Conservation (phyloP, 768 basidiomycete species). For the Pleurotus giganteus region DNA sequence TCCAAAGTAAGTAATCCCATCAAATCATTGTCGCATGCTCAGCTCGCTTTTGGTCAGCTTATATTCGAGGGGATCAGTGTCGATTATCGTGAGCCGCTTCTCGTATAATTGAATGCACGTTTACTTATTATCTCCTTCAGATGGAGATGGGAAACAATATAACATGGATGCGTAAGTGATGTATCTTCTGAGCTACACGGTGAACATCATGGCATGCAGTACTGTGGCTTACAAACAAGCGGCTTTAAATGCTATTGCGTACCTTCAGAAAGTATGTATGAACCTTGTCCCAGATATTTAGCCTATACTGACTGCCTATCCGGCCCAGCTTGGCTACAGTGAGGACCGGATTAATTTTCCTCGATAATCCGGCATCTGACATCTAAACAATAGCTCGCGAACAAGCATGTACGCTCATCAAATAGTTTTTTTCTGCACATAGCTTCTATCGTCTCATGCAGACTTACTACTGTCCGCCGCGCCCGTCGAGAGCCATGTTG, state of each 20-base stretch:
- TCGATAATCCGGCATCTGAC: not conserved
- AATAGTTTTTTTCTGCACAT: not conserved
- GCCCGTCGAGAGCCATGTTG: constrained; percentile 67
- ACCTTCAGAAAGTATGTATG: constrained; percentile 57
- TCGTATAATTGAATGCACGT: too few relatives aligned
- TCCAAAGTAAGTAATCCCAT: constrained; percentile 42
- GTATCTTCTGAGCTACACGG: too few relatives aligned
- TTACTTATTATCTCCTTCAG: too few relatives aligned
- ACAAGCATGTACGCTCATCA: constrained; percentile 59
- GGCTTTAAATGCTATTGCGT: constrained; percentile 71
- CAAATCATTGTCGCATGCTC: not conserved
- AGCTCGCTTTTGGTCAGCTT: constrained; percentile 34
- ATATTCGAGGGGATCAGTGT: constrained; percentile 77
- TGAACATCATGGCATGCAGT: constrained; percentile 33
- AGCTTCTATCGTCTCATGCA: constrained; percentile 18
- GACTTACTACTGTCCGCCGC: constrained; percentile 69
- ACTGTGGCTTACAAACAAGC: constrained; percentile 82
- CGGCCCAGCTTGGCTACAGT: constrained; percentile 68
- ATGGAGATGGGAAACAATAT: constrained; percentile 74
- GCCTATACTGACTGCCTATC: too few relatives aligned
- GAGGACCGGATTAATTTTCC: constrained; percentile 22
- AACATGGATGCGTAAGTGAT: constrained; percentile 70
- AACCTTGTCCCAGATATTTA: too few relatives aligned
- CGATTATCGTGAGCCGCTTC: constrained; percentile 52
- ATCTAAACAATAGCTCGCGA: constrained; percentile 57